A percentile compares a stretch with the other conserved stretches of the same genome.
These are phyloP conservation scores for Macrophomina pseudophaseolina DNA, from an alignment of 2,329 filamentous ascomycete genomes.

Conservation along the genomic window DNA sequence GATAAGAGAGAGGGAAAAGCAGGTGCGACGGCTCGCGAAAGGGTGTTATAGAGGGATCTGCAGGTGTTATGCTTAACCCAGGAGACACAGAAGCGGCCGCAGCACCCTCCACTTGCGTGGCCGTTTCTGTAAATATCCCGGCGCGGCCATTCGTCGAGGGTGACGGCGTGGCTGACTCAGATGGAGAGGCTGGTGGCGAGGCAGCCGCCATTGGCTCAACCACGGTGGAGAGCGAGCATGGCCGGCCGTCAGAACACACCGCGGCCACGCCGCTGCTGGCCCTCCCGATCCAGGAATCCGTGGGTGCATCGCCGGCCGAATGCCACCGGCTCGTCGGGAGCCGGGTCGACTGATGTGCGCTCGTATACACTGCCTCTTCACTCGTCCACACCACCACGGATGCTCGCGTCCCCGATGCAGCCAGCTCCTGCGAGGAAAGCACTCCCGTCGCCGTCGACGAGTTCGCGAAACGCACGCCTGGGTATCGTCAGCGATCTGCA, in stretches of 20 bases:
- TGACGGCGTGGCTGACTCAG: conserved; percentile 23
- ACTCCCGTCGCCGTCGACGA: neutral
- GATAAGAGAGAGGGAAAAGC: neutral
- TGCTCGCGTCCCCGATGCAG: neutral
- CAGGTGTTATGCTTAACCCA: conserved; percentile 19
- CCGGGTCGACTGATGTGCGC: conserved; percentile 1
- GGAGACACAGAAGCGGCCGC: conserved; percentile 18
- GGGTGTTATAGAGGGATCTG: conserved; percentile 19
- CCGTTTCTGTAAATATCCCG: conserved; percentile 22
- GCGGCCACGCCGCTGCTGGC: neutral
- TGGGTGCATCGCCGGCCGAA: neutral
- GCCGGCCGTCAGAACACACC: conserved; percentile 1
- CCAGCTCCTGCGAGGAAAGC: neutral
- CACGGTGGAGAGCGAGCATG: neutral
- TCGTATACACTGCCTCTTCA: neutral
- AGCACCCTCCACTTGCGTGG: conserved; percentile 14
- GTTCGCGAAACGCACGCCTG: neutral
- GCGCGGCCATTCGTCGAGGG: neutral
- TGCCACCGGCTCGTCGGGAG: conserved; percentile 18
- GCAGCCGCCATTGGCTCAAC: neutral
- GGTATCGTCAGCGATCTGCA: conserved; percentile 17
- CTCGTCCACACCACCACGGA: neutral
- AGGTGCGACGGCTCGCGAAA: neutral
- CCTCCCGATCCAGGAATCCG: conserved; percentile 1
- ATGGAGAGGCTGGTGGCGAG: conserved; percentile 19